Evolutionary conservation across 73 alveolate genomes (phyloP), one percentile per base, ranked within the genome.

Genomic region (Paramecium bursaria): DNA sequence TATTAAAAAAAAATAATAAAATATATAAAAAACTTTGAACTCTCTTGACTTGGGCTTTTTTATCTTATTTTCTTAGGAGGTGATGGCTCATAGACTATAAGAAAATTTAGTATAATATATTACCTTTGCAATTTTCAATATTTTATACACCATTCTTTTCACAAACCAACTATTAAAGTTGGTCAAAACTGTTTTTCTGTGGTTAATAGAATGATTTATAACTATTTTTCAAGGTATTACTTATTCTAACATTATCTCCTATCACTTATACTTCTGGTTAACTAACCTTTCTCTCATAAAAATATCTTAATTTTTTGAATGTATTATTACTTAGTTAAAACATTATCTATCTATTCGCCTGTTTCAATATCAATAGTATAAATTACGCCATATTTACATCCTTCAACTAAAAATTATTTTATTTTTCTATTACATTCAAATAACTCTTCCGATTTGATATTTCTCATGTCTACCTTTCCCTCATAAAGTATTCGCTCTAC

Each of bases 311-410:
- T 9, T 30, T 35, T 11, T 35, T 25, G 3, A 39, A 27, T 6
- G 3, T 1, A 3, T 57, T 17, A 25, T 35, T 67, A 67, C 82
- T 42, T 67, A 35, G 33, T 67, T 2, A 67, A 67, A 10, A 67
- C 21, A 17, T 67, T 57, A 39, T 39, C 60, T 3, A 67, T 15
- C 17, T 23, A 4, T 67, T 67, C 23, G 4, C 47, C 26, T 35
- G 19, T 11, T 21, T 13, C 22, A 15, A 42, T 21, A 67, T 67
- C 39, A 0, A 39, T 57, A 67, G 60, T 39, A 67, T 67, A 67
- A 2, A 67, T 67, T 3, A 67, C 57, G 17, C 82, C 82, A 67
- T 67, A 67, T 39, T 67, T 67, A 67, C 82, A 67, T 67, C 82
- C 82, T 42, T 67, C 82, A 35, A 19, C 82, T 35, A 67, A 25